Percentiles rank a stretch among this genome's conserved stretches.
These are phyloP conservation scores for Stipa capillata DNA, from an alignment of 176 grass and related monocot genomes.

Conservation along the genomic window DNA sequence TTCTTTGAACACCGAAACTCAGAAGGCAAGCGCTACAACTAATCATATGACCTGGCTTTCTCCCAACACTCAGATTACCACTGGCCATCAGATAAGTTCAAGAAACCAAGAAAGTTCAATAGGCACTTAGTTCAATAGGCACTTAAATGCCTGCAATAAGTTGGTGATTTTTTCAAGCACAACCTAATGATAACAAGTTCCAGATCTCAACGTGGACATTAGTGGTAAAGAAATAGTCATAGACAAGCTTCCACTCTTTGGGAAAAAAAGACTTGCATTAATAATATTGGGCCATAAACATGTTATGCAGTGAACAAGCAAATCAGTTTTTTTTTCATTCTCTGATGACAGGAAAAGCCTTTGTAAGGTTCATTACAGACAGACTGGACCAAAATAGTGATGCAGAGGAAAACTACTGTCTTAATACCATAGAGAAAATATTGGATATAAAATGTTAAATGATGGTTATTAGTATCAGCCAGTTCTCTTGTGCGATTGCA, in stretches of 20 bases:
- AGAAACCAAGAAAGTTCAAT: not conserved
- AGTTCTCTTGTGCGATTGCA: not conserved
- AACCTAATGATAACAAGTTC: not conserved
- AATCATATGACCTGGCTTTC: not conserved
- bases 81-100: not conserved
- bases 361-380: not conserved
- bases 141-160: not conserved
- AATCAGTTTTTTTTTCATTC: not conserved
- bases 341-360: not conserved
- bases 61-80: not conserved
- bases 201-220: not conserved
- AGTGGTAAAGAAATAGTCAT: not conserved
- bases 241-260: not conserved
- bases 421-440: not conserved
- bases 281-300: not conserved
- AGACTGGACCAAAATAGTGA: not conserved
- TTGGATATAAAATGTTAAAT: not conserved
- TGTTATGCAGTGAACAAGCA: not conserved
- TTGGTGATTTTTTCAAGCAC: not conserved
- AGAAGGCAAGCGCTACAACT: not conserved
- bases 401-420: not conserved
- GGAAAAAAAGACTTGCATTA: not conserved
- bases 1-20: not conserved
- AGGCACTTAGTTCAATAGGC: not conserved
- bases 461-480: not conserved